These are phyloP conservation scores for Thermothielavioides terrestris DNA, from an alignment of 495 filamentous ascomycete species.

Conservation along the genomic window DNA sequence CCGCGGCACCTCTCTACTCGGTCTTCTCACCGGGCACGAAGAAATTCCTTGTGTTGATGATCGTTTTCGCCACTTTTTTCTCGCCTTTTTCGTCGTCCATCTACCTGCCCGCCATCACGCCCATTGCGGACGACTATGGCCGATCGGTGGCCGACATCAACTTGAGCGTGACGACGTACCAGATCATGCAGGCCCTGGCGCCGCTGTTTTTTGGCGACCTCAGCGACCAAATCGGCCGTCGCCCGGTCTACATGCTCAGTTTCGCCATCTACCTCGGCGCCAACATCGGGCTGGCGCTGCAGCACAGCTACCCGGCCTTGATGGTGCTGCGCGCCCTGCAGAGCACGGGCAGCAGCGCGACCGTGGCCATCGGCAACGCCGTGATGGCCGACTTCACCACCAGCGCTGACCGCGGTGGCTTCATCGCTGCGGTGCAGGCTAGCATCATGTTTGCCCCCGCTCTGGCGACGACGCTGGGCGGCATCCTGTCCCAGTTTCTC, in stretches of 20 bases:
- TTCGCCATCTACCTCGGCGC: conserved; percentile 7
- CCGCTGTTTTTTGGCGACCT: background rate
- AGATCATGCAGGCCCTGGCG: conserved; percentile 7
- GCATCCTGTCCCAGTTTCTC: conserved; percentile 52
- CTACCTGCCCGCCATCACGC: conserved; percentile 9
- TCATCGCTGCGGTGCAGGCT: no score
- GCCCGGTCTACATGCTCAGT: conserved; percentile 6
- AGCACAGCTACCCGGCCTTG: conserved; percentile 4
- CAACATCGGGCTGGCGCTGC: conserved; percentile 9
- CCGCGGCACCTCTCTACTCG: background rate
- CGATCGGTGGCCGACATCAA: no score
- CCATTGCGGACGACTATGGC: no score
- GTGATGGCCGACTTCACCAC: background rate
- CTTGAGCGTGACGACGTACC: conserved; percentile 7
- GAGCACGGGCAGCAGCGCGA: conserved; percentile 1
- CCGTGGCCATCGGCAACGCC: conserved; percentile 10
- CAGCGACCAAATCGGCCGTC: conserved; percentile 8
- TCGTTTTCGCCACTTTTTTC: conserved; percentile 7
- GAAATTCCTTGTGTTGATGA: conserved; percentile 2
- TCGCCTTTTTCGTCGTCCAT: conserved; percentile 6
- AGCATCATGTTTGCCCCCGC: no score
- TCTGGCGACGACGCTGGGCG: no score
- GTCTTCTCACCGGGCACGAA: conserved; percentile 5
- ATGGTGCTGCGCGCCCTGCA: conserved; percentile 6
- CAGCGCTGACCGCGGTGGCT: no score